These are phyloP conservation scores for Triticum aestivum DNA, from an alignment of 176 grass and related monocot genomes.

Conservation along the genomic window IWGSC_CS_RefSeq_v2.1 NC_057803.1:169842002-169842501, in stretches of 20 bases:
- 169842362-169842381: conserved; percentile 12
- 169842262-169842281: conserved; percentile 91
- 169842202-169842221: conserved; percentile 82
- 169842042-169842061: conserved; percentile 73
- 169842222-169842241: conserved; percentile 71
- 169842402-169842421: conserved; percentile 50
- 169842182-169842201: conserved; percentile 59
- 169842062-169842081: conserved; percentile 68
- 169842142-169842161: conserved; percentile 42
- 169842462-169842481: conserved; percentile 38
- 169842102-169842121: conserved; percentile 67
- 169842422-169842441: conserved; percentile 51
- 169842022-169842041: conserved; percentile 67
- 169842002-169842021: conserved; percentile 45
- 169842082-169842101: conserved; percentile 54
- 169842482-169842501: background rate
- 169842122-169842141: conserved; percentile 64
- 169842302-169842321: conserved; percentile 41
- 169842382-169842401: conserved; percentile 17
- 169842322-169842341: conserved; percentile 1
- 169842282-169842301: conserved; percentile 69
- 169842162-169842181: conserved; percentile 83
- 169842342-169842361: background rate
- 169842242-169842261: conserved; percentile 83
- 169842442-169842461: conserved; percentile 56